Conservation (phyloP, 2,329 filamentous ascomycete species). For the Lomentospora prolificans region DNA sequence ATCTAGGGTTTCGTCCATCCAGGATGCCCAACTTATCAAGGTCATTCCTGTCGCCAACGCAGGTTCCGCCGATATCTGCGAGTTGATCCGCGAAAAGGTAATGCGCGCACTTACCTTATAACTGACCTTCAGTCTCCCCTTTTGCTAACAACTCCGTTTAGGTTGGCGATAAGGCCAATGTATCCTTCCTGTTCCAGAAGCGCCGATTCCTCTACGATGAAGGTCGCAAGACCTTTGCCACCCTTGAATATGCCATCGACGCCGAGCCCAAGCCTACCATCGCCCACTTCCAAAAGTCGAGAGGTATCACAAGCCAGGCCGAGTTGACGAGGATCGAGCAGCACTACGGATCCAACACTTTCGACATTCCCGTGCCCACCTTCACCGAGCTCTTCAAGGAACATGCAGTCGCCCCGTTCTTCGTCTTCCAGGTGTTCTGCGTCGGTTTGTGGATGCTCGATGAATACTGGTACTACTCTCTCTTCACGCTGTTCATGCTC, state of each 20-base stretch:
- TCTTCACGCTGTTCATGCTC: slow-evolving; percentile 98
- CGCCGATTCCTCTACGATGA: slow-evolving; percentile 82
- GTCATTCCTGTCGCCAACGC: slow-evolving; percentile 85
- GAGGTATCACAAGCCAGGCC: slow-evolving; percentile 62
- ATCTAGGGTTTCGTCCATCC: slow-evolving; percentile 56
- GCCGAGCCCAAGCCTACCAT: slow-evolving; percentile 72
- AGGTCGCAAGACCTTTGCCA: slow-evolving; percentile 64
- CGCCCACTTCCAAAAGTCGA: slow-evolving; percentile 66
- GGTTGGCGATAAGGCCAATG: slow-evolving; percentile 62
- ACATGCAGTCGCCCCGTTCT: slow-evolving; percentile 96
- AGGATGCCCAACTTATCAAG: slow-evolving; percentile 79
- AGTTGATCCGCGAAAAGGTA: slow-evolving; percentile 64
- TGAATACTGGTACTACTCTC: slow-evolving; percentile 99
- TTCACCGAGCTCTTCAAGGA: slow-evolving; percentile 96
- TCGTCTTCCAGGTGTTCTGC: slow-evolving; percentile 98
- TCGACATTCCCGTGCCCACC: slow-evolving; percentile 93
- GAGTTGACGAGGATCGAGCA: slow-evolving; percentile 75
- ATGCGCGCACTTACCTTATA: slow-evolving; percentile 12
- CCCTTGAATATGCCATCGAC: slow-evolving; percentile 77
- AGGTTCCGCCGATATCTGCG: slow-evolving; percentile 79
- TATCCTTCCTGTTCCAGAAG: slow-evolving; percentile 96
- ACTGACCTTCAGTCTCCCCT: background rate
- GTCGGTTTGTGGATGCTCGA: slow-evolving; percentile 97
- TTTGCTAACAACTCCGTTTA: slow-evolving; percentile 18
- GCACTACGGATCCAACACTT: slow-evolving; percentile 92